These are phyloP conservation scores for Terana coerulea DNA, from an alignment of 768 basidiomycete genomes.

Conservation along the genomic window DNA sequence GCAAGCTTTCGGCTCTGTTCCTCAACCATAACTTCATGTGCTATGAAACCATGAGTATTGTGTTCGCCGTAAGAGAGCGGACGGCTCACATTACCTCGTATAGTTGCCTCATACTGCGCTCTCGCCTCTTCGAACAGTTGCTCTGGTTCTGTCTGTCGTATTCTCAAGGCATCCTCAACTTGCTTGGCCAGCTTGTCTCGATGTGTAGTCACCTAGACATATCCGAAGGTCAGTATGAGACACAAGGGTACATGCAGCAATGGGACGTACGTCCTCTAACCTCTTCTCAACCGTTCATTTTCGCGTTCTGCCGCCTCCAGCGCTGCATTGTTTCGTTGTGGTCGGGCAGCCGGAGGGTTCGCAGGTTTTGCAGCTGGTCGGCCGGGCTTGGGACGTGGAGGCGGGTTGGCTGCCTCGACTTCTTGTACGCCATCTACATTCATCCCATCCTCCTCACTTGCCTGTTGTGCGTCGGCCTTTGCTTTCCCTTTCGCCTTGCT, in stretches of 20 bases:
- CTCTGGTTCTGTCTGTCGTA: conserved; percentile 67
- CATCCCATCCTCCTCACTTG: conserved; percentile 11
- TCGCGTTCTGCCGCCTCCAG: conserved; percentile 16
- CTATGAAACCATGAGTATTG: conserved; percentile 32
- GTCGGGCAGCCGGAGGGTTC: neutral
- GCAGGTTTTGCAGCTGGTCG: conserved; percentile 13
- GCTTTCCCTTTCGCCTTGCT: conserved; percentile 27
- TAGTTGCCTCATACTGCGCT: conserved; percentile 46
- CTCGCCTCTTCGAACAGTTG: conserved; percentile 44
- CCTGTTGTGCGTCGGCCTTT: conserved; percentile 16
- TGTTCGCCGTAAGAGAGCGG: neutral
- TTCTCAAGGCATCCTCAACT: conserved; percentile 53
- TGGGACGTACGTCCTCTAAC: conserved; percentile 23
- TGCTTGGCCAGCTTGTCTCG: conserved; percentile 41
- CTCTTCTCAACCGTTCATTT: conserved; percentile 20
- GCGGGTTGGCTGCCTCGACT: conserved; percentile 11
- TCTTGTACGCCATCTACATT: conserved; percentile 17
- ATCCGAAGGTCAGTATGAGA: neutral
- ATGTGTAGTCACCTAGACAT: conserved; percentile 18
- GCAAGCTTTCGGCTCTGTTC: conserved; percentile 54
- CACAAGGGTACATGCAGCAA: neutral
- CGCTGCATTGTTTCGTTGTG: conserved; percentile 5
- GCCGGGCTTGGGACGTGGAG: conserved; percentile 8
- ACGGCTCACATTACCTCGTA: conserved; percentile 36
- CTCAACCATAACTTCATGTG: conserved; percentile 51